Evolutionary conservation across 257 asterid species (phyloP), one percentile per base, ranked within the genome.

Genomic region (Coffea eugenioides): DNA sequence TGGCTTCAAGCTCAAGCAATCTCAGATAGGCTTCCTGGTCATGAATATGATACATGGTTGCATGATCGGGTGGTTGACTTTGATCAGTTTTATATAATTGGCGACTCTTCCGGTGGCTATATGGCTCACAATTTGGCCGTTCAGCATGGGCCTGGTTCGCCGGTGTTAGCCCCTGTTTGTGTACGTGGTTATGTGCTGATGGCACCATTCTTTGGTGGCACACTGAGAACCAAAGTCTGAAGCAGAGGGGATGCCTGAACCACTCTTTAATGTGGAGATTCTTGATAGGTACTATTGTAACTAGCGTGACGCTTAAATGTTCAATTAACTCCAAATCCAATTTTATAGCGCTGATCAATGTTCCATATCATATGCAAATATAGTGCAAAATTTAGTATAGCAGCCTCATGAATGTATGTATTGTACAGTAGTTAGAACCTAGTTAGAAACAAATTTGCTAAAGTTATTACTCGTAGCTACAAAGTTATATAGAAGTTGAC

Each of bases 31-130:
- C 80, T 83, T 85, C 83, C 88, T 92, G 66, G 10, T 46, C 8
- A 46, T 46, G 49, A 46, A 31, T 31, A 31, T 31, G 31, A 31
- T 46, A 86, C 86, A 11, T 91, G 95, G 97, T 16, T 90, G 75
- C 18, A 65, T 65, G n/a, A 10, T 25, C 16, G 27, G 8, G 39
- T 25, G 70, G 74, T 92, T 20, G 96, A 90, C 77, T 90, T 89
- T 59, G 90, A 83, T 12, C 78, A 79, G 80, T 95, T 91, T 77
- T 93, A 84, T 56, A 69, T 94, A 0, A 20, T 91, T 74, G 48
- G 98, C 96, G 98, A 94, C 80, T 94, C 98, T 1, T 93, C 97
- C 43, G 98, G 98, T 31, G 98, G 97, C 70, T 93, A 86, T 84
- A 62, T 94, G 77, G 97, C 97, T 52, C 98, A 94, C 84, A 97